phyloP scores from a whole-genome alignment of 2,329 filamentous ascomycete genomes.

The Aureobasidium sp. region DNA sequence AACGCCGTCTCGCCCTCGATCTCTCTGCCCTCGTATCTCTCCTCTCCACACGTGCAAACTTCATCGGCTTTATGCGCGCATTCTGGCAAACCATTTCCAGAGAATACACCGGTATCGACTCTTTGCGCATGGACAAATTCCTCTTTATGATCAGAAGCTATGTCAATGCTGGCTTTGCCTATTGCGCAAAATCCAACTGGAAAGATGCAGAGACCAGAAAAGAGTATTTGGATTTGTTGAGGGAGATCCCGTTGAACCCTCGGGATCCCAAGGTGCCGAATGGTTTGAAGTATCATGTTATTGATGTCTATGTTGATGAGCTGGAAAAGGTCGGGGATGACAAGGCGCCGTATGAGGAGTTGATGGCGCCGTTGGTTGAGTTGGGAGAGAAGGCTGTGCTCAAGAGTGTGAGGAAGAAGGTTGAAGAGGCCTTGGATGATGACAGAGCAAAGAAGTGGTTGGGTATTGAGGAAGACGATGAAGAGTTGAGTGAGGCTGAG shows the following conservation, averaged over 20 bases:
- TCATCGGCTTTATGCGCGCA: slow-evolving; percentile 36
- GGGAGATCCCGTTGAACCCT: slow-evolving; percentile 36
- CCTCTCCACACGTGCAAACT: slow-evolving; percentile 38
- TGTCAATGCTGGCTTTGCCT: slow-evolving; percentile 59
- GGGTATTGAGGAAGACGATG: slow-evolving; percentile 24
- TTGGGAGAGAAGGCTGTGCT: slow-evolving; percentile 51
- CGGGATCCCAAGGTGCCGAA: slow-evolving; percentile 59
- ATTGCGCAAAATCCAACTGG: slow-evolving; percentile 34
- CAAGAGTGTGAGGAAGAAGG: slow-evolving; percentile 64
- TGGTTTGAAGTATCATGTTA: slow-evolving; percentile 74
- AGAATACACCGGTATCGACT: slow-evolving; percentile 45
- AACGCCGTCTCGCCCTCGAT: slow-evolving; percentile 72
- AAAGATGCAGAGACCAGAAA: slow-evolving; percentile 28
- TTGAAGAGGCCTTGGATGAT: slow-evolving; percentile 63
- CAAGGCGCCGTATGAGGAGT: slow-evolving; percentile 37
- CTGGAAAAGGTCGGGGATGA: slow-evolving; percentile 61
- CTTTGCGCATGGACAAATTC: slow-evolving; percentile 74
- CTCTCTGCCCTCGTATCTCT: slow-evolving; percentile 62
- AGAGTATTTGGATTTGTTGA: slow-evolving; percentile 40
- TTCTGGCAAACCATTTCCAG: slow-evolving; percentile 46
- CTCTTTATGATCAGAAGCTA: slow-evolving; percentile 74
- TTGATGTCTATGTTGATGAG: slow-evolving; percentile 92
- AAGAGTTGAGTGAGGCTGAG: slow-evolving; percentile 31
- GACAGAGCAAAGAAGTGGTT: slow-evolving; percentile 60
- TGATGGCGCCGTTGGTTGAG: slow-evolving; percentile 49